Percentiles rank a stretch among this genome's conserved stretches.
Conservation (phyloP, 108 stramenopile genomes). For the Mediolabrus comicus region DNA sequence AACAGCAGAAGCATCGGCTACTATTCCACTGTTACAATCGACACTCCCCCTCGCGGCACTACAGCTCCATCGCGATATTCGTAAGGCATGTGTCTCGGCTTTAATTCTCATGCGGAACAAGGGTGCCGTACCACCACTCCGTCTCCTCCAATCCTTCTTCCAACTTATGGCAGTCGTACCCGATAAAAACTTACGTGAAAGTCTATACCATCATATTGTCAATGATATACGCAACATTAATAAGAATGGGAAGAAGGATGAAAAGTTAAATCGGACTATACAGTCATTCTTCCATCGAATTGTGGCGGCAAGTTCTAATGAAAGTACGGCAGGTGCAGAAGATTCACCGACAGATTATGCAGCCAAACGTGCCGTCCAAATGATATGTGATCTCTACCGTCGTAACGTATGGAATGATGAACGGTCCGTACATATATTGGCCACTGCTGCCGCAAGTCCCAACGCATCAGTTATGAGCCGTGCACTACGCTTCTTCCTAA, state of each 20-base stretch:
- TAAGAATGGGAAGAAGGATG: conserved; percentile 77
- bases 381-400: conserved; percentile 93
- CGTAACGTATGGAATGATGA: conserved; percentile 96
- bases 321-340: conserved; percentile 24
- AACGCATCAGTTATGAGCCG: conserved; percentile 66
- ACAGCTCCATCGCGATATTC: conserved; percentile 82
- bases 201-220: conserved; percentile 89
- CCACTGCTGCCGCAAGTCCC: conserved; percentile 63
- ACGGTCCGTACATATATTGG: conserved; percentile 93
- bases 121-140: conserved; percentile 78
- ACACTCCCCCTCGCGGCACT: conserved; percentile 61
- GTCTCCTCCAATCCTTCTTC: conserved; percentile 90
- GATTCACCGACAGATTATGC: conserved; percentile 71
- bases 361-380: conserved; percentile 86
- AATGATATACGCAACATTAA: conserved; percentile 91
- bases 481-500: conserved; percentile 95
- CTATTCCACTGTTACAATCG: conserved; percentile 18
- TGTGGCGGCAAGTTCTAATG: conserved; percentile 45
- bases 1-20: neutral
- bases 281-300: conserved; percentile 84
- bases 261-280: conserved; percentile 81
- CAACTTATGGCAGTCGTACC: conserved; percentile 83
- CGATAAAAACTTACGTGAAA: conserved; percentile 87
- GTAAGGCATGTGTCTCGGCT: conserved; percentile 86
- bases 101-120: conserved; percentile 92